Conservation (phyloP, 106 monocot species). For the Xerophyta viscosa region DNA sequence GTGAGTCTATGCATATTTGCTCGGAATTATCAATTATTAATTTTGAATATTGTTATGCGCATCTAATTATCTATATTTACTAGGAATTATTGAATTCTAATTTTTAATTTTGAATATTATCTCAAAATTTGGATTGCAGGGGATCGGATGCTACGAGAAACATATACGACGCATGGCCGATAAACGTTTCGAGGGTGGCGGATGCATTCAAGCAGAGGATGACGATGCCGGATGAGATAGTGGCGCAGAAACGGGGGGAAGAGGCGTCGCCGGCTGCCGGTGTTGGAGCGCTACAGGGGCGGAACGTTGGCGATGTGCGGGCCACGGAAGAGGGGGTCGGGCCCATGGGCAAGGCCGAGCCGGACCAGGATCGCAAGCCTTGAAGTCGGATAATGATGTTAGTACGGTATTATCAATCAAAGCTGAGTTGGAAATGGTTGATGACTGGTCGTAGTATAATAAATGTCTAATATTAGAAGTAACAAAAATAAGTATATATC, state of each 20-base stretch:
- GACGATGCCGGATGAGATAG: slow-evolving; percentile 1
- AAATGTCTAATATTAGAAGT: no score
- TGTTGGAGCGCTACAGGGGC: no score
- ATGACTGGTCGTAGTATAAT: no score
- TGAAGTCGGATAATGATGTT: no score
- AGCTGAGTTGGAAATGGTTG: no score
- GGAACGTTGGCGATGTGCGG: no score
- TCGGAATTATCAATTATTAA: neutral
- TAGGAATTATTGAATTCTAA: neutral
- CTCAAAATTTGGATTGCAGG: slow-evolving; percentile 1
- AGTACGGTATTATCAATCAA: no score
- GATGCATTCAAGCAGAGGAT: slow-evolving; percentile 1
- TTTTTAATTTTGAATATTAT: neutral
- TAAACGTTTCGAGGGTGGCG: neutral
- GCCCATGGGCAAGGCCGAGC: no score
- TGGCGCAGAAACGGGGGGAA: neutral
- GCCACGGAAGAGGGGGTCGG: no score
- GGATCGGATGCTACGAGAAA: neutral
- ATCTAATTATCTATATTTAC: neutral
- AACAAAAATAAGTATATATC: no score
- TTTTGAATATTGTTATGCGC: neutral
- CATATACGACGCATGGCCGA: neutral
- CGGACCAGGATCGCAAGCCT: no score
- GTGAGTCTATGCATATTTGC: neutral
- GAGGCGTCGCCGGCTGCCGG: neutral